phyloP scores from a whole-genome alignment of 2,329 filamentous ascomycete genomes.

The Xylaria multiplex region DNA sequence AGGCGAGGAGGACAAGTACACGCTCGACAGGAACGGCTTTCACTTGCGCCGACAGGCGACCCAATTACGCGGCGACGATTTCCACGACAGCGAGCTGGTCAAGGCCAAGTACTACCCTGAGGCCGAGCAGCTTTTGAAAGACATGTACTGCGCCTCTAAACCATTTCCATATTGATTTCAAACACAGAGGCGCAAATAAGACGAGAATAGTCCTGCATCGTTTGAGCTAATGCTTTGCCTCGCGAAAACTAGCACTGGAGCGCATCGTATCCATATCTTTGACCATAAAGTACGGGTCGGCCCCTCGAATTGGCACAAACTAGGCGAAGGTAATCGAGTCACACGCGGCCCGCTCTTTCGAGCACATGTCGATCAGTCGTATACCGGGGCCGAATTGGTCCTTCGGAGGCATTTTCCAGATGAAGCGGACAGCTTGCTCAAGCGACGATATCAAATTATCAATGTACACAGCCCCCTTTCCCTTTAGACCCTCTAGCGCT shows the following conservation, averaged over 20 bases:
- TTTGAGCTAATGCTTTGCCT: constrained; percentile 8
- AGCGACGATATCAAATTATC: constrained; percentile 49
- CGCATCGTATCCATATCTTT: constrained; percentile 72
- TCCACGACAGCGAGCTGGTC: constrained; percentile 67
- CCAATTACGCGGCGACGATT: constrained; percentile 45
- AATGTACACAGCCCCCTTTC: constrained; percentile 37
- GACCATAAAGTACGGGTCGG: constrained; percentile 75
- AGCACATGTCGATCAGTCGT: constrained; percentile 54
- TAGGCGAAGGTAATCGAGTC: constrained; percentile 69
- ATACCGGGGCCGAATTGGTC: constrained; percentile 51
- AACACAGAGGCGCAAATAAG: constrained; percentile 44
- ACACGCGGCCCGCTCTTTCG: constrained; percentile 46
- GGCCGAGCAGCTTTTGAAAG: constrained; percentile 72
- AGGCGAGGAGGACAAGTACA: constrained; percentile 54
- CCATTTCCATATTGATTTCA: constrained; percentile 54
- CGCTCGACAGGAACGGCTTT: constrained; percentile 56
- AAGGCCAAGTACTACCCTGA: constrained; percentile 76
- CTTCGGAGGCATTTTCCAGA: constrained; percentile 48
- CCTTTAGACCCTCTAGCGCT: constrained; percentile 3
- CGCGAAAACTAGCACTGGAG: constrained; percentile 62
- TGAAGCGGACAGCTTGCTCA: constrained; percentile 50
- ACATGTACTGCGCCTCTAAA: constrained; percentile 48
- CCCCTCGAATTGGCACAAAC: constrained; percentile 69
- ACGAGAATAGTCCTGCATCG: background rate
- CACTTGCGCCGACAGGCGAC: constrained; percentile 50